Evolutionary conservation across 345 rosid genomes (phyloP), one percentile per base, ranked within the genome.

Genomic region (Eucalyptus camaldulensis): DNA sequence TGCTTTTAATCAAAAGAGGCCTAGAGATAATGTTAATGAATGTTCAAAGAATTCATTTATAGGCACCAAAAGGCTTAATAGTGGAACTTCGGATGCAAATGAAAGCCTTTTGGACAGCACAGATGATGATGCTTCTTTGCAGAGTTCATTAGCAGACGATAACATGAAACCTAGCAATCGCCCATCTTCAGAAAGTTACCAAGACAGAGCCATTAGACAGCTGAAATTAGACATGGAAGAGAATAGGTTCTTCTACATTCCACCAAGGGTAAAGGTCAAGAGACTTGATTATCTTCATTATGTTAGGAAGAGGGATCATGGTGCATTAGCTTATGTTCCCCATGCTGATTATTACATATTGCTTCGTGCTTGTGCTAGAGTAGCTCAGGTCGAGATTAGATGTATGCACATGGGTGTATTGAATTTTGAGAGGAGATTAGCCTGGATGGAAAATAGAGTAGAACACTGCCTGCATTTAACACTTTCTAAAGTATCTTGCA

Each of bases 271-370:
- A 87, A 95, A 91, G 65, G 60, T 93, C 53, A 96, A 93, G 92
- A 93, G 95, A 90, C 86, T 89, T 24, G 95, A 93, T 65, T 96
- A 95, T 90, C 95, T 96, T 88, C 97, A 94, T 24, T 95, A 95
- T 43, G 92, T 44, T 31, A 94, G 97, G 94, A 97, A 93, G 90
- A 92, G 76, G 87, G 95, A 94, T 47, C 93, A 93, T 40, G 98
- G 97, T 53, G 90, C 90, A 31, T 88, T 92, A 51, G 89, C 92
- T 25, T 95, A 94, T 13, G 94, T 89, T 21, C 96, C 97, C 19
- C 99, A 96, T 88, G 98, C 97, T 8, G 98, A 96, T 92, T 96
- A 97, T 89, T 96, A 95, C 92, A 95, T 96, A 80, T 90, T 96
- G 85, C 95, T 96, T 87, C 94, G 95, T 21, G 93, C 93, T 65